Conservation (phyloP, 306 rosid genomes). For the Hylodesmum podocarpum region DNA sequence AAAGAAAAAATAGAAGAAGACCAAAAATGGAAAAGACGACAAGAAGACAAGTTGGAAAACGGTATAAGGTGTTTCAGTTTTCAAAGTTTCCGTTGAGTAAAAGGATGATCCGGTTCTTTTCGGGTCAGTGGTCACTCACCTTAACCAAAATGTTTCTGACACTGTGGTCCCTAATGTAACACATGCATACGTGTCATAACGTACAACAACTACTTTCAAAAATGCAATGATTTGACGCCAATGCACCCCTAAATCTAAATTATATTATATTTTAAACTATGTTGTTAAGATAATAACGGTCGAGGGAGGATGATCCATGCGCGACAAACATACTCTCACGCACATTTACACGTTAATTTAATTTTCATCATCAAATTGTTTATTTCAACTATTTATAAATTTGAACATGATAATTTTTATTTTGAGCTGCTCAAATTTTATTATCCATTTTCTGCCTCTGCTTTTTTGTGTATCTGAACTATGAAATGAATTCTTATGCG, state of each 20-base stretch:
- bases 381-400: not conserved
- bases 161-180: not conserved
- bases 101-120: not conserved
- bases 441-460: not conserved
- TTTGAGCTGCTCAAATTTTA: not conserved
- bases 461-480: not conserved
- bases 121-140: not conserved
- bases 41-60: too few relatives aligned
- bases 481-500: not conserved
- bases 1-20: too few relatives aligned
- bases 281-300: too few relatives aligned
- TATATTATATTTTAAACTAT: too few relatives aligned
- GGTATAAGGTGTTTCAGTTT: not conserved
- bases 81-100: conserved; percentile 12
- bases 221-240: not conserved
- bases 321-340: not conserved
- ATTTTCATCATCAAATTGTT: not conserved
- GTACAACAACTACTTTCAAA: not conserved
- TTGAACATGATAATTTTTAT: not conserved
- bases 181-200: not conserved
- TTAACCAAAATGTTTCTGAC: not conserved
- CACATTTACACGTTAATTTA: not conserved
- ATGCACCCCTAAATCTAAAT: not conserved
- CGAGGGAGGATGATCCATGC: too few relatives aligned
- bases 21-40: too few relatives aligned